Conservation (phyloP, 306 rosid genomes). For the Nissolia schottii region DNA sequence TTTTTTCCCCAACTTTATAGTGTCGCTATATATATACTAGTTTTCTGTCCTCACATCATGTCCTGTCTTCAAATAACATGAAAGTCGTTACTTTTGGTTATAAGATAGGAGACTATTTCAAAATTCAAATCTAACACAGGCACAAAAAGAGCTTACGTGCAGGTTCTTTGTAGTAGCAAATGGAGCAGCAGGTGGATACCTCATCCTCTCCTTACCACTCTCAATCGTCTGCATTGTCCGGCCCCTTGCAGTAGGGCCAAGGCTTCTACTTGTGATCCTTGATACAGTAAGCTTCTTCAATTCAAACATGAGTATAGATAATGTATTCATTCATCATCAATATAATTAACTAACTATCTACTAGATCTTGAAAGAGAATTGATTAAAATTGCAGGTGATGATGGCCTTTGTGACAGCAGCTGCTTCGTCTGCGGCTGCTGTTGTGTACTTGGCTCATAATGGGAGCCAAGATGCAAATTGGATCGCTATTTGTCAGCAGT, state of each 20-base stretch:
- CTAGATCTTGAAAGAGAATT: background rate
- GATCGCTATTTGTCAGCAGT: slow-evolving; percentile 48
- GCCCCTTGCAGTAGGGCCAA: slow-evolving; percentile 44
- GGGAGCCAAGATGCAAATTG: slow-evolving; percentile 65
- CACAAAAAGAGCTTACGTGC: background rate
- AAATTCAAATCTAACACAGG: background rate
- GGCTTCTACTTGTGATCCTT: slow-evolving; percentile 41
- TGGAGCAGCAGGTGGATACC: slow-evolving; percentile 37
- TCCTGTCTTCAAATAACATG: background rate
- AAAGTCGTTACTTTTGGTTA: background rate
- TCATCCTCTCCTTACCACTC: slow-evolving; percentile 45
- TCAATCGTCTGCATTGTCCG: slow-evolving; percentile 55
- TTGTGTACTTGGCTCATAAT: slow-evolving; percentile 54
- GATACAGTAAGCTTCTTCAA: slow-evolving; percentile 45
- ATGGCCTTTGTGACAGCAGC: slow-evolving; percentile 36
- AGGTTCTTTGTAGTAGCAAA: slow-evolving; percentile 55
- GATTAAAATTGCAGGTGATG: slow-evolving; percentile 32
- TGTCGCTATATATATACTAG: background rate
- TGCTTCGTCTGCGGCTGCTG: slow-evolving; percentile 52
- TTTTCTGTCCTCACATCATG: background rate
- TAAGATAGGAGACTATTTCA: background rate
- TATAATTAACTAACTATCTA: background rate
- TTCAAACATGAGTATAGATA: slow-evolving; percentile 1
- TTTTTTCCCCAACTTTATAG: too few relatives aligned
- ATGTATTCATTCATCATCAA: background rate